Evolutionary conservation across 2,329 filamentous ascomycete species (phyloP).

Genomic region (Sphaerostilbella broomeana): DNA sequence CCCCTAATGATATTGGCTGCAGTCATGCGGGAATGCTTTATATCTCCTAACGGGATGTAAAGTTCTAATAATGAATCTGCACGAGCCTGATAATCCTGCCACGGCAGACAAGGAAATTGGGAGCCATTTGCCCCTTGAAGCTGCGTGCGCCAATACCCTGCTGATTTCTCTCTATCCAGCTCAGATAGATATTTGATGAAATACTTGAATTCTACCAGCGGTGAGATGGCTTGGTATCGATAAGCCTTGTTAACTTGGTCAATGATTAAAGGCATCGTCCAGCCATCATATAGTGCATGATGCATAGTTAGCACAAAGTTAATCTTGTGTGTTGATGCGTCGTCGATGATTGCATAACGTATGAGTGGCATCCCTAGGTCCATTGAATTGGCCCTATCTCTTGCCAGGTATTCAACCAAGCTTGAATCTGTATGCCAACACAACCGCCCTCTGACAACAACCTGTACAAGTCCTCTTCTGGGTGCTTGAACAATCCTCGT

Average conservation of each 20-base stretch:
- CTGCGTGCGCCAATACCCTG: constrained; percentile 41
- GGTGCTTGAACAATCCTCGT: constrained; percentile 43
- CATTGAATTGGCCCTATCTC: constrained; percentile 35
- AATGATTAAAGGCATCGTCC: constrained; percentile 46
- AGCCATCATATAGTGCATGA: constrained; percentile 51
- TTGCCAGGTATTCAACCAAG: constrained; percentile 34
- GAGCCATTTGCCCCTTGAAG: constrained; percentile 37
- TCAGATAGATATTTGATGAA: constrained; percentile 42
- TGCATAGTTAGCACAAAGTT: constrained; percentile 50
- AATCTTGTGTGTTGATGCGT: constrained; percentile 24
- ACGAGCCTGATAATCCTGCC: constrained; percentile 40
- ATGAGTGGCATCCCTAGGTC: constrained; percentile 41
- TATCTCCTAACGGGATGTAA: constrained; percentile 36
- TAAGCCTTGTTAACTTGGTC: constrained; percentile 42
- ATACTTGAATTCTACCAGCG: constrained; percentile 39
- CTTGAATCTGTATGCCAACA: constrained; percentile 27
- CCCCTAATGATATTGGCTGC: constrained; percentile 51
- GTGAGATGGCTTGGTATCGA: constrained; percentile 23
- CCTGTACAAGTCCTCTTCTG: constrained; percentile 39
- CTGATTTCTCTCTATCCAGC: constrained; percentile 34
- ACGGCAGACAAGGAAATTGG: constrained; percentile 44
- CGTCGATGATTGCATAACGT: constrained; percentile 37
- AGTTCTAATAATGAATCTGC: constrained; percentile 48
- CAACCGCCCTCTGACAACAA: constrained; percentile 37
- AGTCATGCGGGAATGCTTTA: constrained; percentile 37